Percentiles rank a stretch among this genome's conserved stretches.
Conservation (phyloP, 495 filamentous ascomycete genomes). For the Penicillium pulvis region DNA sequence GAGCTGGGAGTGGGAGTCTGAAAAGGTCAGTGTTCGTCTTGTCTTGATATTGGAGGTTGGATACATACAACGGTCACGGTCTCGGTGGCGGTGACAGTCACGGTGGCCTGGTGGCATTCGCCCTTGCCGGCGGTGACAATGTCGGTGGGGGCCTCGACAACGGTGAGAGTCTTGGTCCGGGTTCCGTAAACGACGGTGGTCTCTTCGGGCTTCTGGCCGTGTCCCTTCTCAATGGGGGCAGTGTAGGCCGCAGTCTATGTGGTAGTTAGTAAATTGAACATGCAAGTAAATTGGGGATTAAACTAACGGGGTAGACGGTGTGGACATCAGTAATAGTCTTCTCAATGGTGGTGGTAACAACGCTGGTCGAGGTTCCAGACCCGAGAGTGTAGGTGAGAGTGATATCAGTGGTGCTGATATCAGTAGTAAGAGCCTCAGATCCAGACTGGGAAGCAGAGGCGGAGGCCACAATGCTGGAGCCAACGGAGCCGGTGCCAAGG, state of each 20-base stretch:
- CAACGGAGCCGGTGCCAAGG: conserved; percentile 11
- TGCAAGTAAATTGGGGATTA: background rate
- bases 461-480: conserved; percentile 8
- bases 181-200: conserved; percentile 33
- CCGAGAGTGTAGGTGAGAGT: conserved; percentile 63
- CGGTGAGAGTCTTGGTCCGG: conserved; percentile 32
- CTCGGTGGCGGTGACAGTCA: conserved; percentile 30
- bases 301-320: background rate
- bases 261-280: conserved; percentile 14
- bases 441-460: conserved; percentile 3
- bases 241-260: conserved; percentile 14
- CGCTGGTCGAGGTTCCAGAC: conserved; percentile 52
- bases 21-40: conserved; percentile 4
- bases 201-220: conserved; percentile 3
- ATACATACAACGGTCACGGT: conserved; percentile 31
- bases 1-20: conserved; percentile 19
- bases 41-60: background rate
- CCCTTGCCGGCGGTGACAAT: conserved; percentile 19
- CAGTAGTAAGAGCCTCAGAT: conserved; percentile 10
- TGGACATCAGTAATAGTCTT: background rate
- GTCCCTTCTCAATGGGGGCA: conserved; percentile 9
- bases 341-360: conserved; percentile 36
- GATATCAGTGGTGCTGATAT: conserved; percentile 18
- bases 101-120: conserved; percentile 23
- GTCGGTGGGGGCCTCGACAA: conserved; percentile 29